Evolutionary conservation across 208 protist species (phyloP).

Genomic region (Leishmania martiniquensis): DNA sequence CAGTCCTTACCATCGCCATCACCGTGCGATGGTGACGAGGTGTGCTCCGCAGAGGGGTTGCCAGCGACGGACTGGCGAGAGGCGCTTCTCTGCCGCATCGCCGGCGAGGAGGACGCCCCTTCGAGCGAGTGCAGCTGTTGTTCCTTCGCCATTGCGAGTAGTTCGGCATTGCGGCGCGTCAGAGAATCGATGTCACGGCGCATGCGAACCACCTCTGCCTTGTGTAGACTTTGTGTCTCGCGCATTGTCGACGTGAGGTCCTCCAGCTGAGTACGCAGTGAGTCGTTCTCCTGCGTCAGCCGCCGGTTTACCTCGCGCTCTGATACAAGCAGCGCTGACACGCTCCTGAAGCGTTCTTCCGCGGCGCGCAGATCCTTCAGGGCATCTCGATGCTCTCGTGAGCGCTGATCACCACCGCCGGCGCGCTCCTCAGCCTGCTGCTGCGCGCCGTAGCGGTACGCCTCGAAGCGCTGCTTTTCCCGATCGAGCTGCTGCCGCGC

Average conservation of each 20-base stretch:
- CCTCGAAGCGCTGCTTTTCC: constrained; percentile 81
- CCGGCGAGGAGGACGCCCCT: not conserved
- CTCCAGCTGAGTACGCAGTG: constrained; percentile 79
- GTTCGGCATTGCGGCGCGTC: constrained; percentile 77
- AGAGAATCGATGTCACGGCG: constrained; percentile 86
- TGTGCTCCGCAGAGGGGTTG: constrained; percentile 1
- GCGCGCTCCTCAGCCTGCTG: constrained; percentile 70
- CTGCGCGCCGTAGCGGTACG: constrained; percentile 54
- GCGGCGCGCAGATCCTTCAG: constrained; percentile 66
- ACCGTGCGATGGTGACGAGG: not conserved
- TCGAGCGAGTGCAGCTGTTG: constrained; percentile 61
- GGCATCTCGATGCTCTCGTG: constrained; percentile 52
- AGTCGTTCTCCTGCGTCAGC: constrained; percentile 80
- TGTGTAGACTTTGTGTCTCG: constrained; percentile 66
- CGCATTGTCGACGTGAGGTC: constrained; percentile 73
- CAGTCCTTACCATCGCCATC: not conserved
- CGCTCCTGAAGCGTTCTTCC: constrained; percentile 79
- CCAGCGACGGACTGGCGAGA: constrained; percentile 8
- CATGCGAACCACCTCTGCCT: constrained; percentile 74
- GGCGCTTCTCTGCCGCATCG: constrained; percentile 2
- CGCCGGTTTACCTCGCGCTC: constrained; percentile 75
- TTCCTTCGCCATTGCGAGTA: constrained; percentile 80
- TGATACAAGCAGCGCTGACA: constrained; percentile 62
- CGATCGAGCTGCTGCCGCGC: constrained; percentile 69
- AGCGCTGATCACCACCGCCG: constrained; percentile 41